phyloP scores from a whole-genome alignment of 2,329 filamentous ascomycete genomes.

The Cladosporium sp. region DNA sequence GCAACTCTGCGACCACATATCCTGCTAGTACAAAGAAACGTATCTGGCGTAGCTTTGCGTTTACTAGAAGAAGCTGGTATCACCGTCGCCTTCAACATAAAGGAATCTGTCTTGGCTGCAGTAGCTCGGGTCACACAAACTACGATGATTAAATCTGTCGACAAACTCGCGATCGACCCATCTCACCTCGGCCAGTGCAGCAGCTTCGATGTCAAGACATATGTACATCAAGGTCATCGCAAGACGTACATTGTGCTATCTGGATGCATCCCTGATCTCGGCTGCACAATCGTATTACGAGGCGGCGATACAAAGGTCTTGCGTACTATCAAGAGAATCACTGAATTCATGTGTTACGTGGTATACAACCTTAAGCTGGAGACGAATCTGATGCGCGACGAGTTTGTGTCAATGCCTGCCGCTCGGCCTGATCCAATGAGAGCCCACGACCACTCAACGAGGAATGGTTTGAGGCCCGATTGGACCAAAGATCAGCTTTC shows the following conservation, averaged over 20 bases:
- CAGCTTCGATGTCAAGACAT: conserved; percentile 93
- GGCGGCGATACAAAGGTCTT: conserved; percentile 71
- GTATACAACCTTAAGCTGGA: conserved; percentile 97
- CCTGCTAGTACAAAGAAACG: conserved; percentile 85
- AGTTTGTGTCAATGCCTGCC: conserved; percentile 77
- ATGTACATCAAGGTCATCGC: conserved; percentile 75
- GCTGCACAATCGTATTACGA: conserved; percentile 88
- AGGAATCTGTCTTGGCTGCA: conserved; percentile 89
- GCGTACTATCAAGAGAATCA: conserved; percentile 81
- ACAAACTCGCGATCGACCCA: conserved; percentile 76
- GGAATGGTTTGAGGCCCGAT: background rate
- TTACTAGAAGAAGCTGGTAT: conserved; percentile 85
- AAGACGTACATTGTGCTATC: conserved; percentile 97
- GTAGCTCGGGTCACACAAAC: conserved; percentile 90
- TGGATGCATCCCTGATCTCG: conserved; percentile 81
- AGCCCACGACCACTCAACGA: conserved; percentile 35
- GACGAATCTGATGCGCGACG: conserved; percentile 88
- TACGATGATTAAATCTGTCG: conserved; percentile 87
- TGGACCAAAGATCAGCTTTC: background rate
- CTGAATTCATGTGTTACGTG: conserved; percentile 98
- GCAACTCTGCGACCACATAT: conserved; percentile 79
- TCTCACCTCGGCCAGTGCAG: conserved; percentile 75
- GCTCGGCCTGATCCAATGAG: conserved; percentile 12
- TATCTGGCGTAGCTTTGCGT: conserved; percentile 85
- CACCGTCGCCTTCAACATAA: conserved; percentile 93